Evolutionary conservation across 2,329 filamentous ascomycete genomes (phyloP).

Genomic region (Fusarium gaditjirri): DNA sequence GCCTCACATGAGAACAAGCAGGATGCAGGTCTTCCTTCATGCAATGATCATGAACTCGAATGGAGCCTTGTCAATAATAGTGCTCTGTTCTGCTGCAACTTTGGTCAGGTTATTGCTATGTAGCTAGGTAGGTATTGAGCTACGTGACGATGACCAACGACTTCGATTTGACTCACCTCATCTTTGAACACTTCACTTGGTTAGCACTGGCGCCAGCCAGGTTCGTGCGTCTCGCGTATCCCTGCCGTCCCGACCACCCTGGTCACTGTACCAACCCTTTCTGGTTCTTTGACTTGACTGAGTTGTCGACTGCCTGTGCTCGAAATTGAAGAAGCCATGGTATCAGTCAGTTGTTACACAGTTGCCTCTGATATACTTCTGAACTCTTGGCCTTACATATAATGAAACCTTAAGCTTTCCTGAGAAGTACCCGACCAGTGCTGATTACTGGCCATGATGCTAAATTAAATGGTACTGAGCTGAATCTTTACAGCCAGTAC

Average conservation of each 20-base stretch:
- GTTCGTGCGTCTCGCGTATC: slow-evolving; percentile 46
- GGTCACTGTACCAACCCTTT: slow-evolving; percentile 42
- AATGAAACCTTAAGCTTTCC: slow-evolving; percentile 2
- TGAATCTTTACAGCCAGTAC: slow-evolving; percentile 12
- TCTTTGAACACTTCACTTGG: slow-evolving; percentile 32
- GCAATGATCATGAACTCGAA: slow-evolving; percentile 17
- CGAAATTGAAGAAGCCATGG: slow-evolving; percentile 23
- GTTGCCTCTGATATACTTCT: neutral
- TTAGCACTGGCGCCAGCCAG: slow-evolving; percentile 39
- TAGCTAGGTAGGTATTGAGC: neutral
- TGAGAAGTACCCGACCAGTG: slow-evolving; percentile 4
- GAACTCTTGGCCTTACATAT: neutral
- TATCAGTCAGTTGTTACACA: slow-evolving; percentile 2
- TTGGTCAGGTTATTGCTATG: neutral
- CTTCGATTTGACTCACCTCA: slow-evolving; percentile 33
- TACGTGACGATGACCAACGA: slow-evolving; percentile 24
- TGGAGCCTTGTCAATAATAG: slow-evolving; percentile 13
- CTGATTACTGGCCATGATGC: neutral
- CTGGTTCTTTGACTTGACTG: slow-evolving; percentile 17
- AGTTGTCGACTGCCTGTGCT: slow-evolving; percentile 19
- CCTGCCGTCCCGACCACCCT: slow-evolving; percentile 40
- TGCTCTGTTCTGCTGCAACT: slow-evolving; percentile 16
- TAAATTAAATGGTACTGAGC: neutral
- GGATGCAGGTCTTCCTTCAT: neutral
- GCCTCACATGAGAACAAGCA: slow-evolving; percentile 10